phyloP scores from a whole-genome alignment of 352 stramenopile genomes.

The Phytopythium kandeliae region DNA sequence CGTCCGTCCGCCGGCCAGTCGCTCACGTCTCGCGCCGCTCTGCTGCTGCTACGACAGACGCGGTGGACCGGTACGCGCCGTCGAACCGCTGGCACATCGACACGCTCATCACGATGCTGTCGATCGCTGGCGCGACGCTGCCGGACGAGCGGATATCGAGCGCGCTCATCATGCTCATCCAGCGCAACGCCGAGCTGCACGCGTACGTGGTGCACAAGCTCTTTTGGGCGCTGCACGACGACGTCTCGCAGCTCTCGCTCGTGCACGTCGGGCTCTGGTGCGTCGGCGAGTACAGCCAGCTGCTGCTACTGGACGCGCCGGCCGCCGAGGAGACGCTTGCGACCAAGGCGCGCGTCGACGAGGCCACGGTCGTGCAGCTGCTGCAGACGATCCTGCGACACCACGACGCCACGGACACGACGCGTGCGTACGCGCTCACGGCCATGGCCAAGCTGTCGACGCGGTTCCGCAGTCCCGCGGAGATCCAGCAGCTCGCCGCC shows the following conservation, averaged over 20 bases:
- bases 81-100: constrained; percentile 93
- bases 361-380: constrained; percentile 62
- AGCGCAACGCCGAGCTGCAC: constrained; percentile 85
- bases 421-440: constrained; percentile 79
- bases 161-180: constrained; percentile 95
- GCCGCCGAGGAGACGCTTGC: constrained; percentile 53
- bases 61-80: constrained; percentile 77
- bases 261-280: constrained; percentile 98
- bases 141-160: constrained; percentile 92
- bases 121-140: constrained; percentile 93
- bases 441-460: constrained; percentile 95
- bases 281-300: constrained; percentile 95
- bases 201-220: constrained; percentile 97
- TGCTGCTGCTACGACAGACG: constrained; percentile 34
- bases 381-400: constrained; percentile 77
- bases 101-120: constrained; percentile 98
- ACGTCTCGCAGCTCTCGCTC: constrained; percentile 93
- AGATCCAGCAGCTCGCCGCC: constrained; percentile 75
- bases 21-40: too few relatives aligned
- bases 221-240: constrained; percentile 93
- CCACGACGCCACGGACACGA: constrained; percentile 78
- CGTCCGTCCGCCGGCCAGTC: too few relatives aligned
- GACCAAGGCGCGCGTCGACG: constrained; percentile 63
- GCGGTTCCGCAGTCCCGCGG: constrained; percentile 65
- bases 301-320: constrained; percentile 76